Evolutionary conservation across 192 early-diverging fungal species (phyloP), one percentile per base, ranked within the genome.

Genomic region (Mortierella alpina): DNA sequence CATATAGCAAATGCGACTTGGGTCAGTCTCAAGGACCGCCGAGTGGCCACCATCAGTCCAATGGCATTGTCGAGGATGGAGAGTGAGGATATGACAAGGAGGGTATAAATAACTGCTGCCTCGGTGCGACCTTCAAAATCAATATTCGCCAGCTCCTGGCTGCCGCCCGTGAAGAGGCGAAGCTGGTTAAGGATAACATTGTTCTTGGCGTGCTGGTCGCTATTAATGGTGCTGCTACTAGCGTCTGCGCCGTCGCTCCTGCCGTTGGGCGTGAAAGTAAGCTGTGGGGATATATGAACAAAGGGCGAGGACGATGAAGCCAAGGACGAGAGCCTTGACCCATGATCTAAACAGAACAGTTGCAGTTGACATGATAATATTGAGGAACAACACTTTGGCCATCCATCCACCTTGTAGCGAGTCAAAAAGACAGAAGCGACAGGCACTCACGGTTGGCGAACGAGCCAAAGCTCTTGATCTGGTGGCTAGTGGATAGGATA

Each of bases 1-100:
- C 75, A 79, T 18, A 79, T 79, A 12, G 63, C 75, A 66, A 79
- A 66, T 0, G 75, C 75, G 1, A 79, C 61, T 42, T 79, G 75
- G 0, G 69, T 72, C 31, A 79, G 31, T 6, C 69, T 48, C 39
- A 79, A 22, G 5, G 75, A 79, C 40, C 69, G 54, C 2, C 75
- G 48, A 7, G 75, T 79, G 13, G 53, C 75, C 6, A 79, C 75
- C 75, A 79, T 79, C 2, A 79, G 59, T 8, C 75, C 69, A 22
- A 79, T 71, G 11, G 51, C 39, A 65, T 66, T 79, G 56, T 79
- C 75, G 40, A 79, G 55, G 39, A 79, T 70, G 0, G 75, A 79
- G 3, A 79, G 56, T 2, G 68, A 67, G 2, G 75, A 71, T 7
- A 79, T 60, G 0, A 79, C 64, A 7, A 71, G 58, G 18, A 79